These are phyloP conservation scores for Marasmius oreades DNA, from an alignment of 1,284 basidiomycete genomes.

Conservation along the genomic window DNA sequence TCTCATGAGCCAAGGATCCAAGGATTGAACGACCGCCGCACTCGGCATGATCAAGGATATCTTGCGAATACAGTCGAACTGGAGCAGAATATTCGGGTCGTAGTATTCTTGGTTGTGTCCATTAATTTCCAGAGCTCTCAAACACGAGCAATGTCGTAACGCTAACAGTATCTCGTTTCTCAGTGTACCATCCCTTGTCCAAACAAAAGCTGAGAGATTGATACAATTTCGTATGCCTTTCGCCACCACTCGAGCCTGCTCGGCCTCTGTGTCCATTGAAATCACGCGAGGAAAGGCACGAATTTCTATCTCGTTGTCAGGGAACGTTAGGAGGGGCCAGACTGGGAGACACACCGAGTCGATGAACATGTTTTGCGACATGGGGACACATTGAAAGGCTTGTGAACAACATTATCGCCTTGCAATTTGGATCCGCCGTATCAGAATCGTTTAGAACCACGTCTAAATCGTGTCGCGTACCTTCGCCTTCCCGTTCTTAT, in stretches of 20 bases:
- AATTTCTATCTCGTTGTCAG: constrained; percentile 3
- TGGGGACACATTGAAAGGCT: constrained; percentile 6
- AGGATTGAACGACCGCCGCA: constrained; percentile 40
- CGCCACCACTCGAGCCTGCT: constrained; percentile 37
- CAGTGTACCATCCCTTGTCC: constrained; percentile 74
- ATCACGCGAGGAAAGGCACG: constrained; percentile 12
- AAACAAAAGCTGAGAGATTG: constrained; percentile 58
- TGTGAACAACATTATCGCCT: constrained; percentile 10
- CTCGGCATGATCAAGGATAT: constrained; percentile 73
- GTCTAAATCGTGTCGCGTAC: neutral
- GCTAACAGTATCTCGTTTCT: constrained; percentile 51
- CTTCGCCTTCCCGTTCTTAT: constrained; percentile 13
- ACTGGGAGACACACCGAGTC: constrained; percentile 9
- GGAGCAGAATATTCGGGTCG: constrained; percentile 43
- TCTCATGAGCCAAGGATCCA: constrained; percentile 48
- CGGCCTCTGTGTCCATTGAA: constrained; percentile 3
- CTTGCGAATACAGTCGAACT: constrained; percentile 44
- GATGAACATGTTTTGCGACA: constrained; percentile 9
- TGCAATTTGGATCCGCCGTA: neutral
- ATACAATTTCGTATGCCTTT: constrained; percentile 55
- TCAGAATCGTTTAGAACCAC: neutral
- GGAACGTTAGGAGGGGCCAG: neutral
- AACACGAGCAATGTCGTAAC: constrained; percentile 35
- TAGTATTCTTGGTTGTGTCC: constrained; percentile 56
- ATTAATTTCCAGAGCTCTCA: constrained; percentile 65